These are phyloP conservation scores for Penstemon barbatus DNA, from an alignment of 257 asterid genomes.

Conservation along the genomic window DNA sequence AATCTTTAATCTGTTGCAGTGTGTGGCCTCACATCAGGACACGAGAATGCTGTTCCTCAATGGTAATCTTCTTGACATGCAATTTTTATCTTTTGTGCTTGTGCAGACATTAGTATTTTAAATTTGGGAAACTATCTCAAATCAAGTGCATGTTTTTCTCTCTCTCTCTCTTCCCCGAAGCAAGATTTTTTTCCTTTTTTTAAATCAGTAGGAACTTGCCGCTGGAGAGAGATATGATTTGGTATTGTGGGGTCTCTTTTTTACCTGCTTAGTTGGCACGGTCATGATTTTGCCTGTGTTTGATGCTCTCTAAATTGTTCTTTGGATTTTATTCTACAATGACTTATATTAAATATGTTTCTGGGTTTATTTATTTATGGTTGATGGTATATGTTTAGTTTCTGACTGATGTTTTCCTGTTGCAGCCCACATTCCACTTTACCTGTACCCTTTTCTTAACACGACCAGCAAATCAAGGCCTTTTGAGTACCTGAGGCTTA, in stretches of 20 bases:
- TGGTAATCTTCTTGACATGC: constrained; percentile 50
- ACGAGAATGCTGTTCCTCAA: constrained; percentile 87
- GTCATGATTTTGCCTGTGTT: constrained; percentile 7
- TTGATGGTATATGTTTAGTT: constrained; percentile 17
- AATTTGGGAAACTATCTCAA: constrained; percentile 7
- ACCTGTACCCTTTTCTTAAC: constrained; percentile 88
- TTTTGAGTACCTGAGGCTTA: constrained; percentile 90
- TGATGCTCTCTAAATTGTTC: not conserved
- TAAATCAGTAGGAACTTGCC: too few relatives aligned
- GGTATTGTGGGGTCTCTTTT: not conserved
- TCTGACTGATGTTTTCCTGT: constrained; percentile 27
- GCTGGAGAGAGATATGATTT: too few relatives aligned
- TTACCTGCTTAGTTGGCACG: constrained; percentile 11
- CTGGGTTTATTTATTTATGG: not conserved
- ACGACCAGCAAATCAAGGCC: constrained; percentile 93
- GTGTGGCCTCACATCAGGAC: constrained; percentile 94
- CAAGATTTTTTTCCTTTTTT: too few relatives aligned
- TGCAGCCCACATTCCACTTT: constrained; percentile 91
- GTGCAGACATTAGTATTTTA: not conserved
- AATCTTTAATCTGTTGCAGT: constrained; percentile 52
- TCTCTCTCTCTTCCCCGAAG: not conserved
- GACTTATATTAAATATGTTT: constrained; percentile 10
- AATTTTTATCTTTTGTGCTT: constrained; percentile 7
- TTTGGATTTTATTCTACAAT: constrained; percentile 5
- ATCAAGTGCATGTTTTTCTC: not conserved